Percentiles rank a stretch among this genome's conserved stretches.
These are phyloP conservation scores for Diaporthe australafricana DNA, from an alignment of 2,329 filamentous ascomycete species.

Conservation along the genomic window DNA sequence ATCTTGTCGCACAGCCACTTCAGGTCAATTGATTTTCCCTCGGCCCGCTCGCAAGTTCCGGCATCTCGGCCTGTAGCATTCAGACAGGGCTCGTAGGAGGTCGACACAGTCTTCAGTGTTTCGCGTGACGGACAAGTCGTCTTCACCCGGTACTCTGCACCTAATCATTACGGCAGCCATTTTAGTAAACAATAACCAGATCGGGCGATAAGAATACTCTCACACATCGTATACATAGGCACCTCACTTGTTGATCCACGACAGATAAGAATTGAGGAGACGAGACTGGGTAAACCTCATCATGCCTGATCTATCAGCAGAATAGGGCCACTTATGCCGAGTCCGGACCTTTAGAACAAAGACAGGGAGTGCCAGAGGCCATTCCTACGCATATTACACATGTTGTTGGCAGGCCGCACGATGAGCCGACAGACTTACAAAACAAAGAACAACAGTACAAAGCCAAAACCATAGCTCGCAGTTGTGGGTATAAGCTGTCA, in stretches of 20 bases:
- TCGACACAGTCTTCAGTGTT: not conserved
- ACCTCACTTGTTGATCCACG: not conserved
- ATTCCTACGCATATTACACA: not conserved
- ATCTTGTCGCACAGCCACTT: slow-evolving; percentile 17
- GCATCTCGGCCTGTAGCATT: not conserved
- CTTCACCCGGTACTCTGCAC: slow-evolving; percentile 23
- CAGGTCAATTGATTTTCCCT: not conserved
- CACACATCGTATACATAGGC: slow-evolving; percentile 19
- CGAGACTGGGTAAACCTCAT: too few relatives aligned
- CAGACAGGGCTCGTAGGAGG: slow-evolving; percentile 3
- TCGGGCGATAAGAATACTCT: not conserved
- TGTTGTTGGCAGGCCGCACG: not conserved
- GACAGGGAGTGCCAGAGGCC: not conserved
- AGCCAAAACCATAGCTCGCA: not conserved
- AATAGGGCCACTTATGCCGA: not conserved
- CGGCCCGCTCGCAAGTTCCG: not conserved
- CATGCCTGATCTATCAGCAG: not conserved
- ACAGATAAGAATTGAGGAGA: too few relatives aligned
- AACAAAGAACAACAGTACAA: slow-evolving; percentile 11
- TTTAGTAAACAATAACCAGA: not conserved
- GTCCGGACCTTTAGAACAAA: not conserved
- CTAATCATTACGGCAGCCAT: not conserved
- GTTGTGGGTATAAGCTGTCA: too few relatives aligned
- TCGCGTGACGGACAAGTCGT: slow-evolving; percentile 14
- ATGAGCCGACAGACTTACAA: not conserved